These are phyloP conservation scores for Ogataea ganodermae DNA, from an alignment of 805 yeast genomes.

Conservation along the genomic window DNA sequence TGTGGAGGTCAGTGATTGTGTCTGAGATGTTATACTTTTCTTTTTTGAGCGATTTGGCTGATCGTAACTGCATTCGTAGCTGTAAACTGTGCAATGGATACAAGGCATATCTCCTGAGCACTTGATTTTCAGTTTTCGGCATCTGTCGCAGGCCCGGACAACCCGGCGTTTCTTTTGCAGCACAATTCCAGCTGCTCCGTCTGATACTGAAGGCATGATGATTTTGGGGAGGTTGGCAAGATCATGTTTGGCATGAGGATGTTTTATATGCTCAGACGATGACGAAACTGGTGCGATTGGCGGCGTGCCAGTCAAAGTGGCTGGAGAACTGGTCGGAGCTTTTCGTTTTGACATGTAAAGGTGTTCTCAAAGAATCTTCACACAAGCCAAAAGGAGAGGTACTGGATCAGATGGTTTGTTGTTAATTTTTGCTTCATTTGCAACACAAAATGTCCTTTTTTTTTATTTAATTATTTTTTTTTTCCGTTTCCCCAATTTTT, in stretches of 20 bases:
- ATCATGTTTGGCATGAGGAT: slow-evolving; percentile 13
- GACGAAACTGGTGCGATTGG: slow-evolving; percentile 5
- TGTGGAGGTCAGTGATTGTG: not conserved
- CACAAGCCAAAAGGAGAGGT: not conserved
- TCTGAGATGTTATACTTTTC: slow-evolving; percentile 25
- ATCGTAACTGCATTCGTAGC: slow-evolving; percentile 81
- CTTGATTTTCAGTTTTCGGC: slow-evolving; percentile 52
- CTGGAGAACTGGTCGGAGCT: not conserved
- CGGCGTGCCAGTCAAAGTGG: slow-evolving; percentile 1
- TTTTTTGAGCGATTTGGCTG: slow-evolving; percentile 55
- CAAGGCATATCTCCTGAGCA: slow-evolving; percentile 56
- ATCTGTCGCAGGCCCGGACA: slow-evolving; percentile 54
- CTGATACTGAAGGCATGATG: slow-evolving; percentile 29
- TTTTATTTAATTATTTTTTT: not conserved
- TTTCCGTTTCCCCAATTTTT: slow-evolving; percentile 1
- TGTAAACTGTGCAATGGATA: slow-evolving; percentile 74
- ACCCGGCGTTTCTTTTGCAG: slow-evolving; percentile 39
- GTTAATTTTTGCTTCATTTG: not conserved
- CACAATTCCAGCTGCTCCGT: slow-evolving; percentile 15
- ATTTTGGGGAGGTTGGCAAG: slow-evolving; percentile 28
- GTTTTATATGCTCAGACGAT: not conserved
- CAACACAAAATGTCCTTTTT: not conserved
- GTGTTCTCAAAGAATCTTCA: too few relatives aligned
- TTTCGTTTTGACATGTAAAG: slow-evolving; percentile 8
- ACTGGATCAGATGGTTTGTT: not conserved